Evolutionary conservation across 2,329 filamentous ascomycete genomes (phyloP).

Genomic region (Scedosporium apiospermum): DNA sequence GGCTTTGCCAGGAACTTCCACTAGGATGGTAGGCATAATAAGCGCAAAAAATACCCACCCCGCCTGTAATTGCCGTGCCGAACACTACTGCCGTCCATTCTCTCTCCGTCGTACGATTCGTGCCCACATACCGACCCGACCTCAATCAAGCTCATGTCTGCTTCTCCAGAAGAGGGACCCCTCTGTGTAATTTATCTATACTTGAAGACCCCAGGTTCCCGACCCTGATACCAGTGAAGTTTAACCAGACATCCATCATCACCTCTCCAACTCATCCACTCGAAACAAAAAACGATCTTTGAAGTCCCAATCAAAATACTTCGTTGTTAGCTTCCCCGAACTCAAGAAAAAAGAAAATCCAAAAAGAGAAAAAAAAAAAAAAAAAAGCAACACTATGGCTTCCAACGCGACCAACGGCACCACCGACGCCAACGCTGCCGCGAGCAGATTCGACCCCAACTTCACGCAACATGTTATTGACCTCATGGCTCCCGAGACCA

Average conservation of each 20-base stretch:
- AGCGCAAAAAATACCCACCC: no score
- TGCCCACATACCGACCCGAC: background rate
- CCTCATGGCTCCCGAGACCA: conserved; percentile 60
- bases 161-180: background rate
- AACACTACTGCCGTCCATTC: background rate
- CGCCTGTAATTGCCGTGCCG: background rate
- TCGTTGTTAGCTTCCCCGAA: background rate
- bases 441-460: conserved; percentile 56
- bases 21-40: no score
- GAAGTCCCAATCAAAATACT: background rate
- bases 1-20: no score
- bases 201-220: no score
- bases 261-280: no score
- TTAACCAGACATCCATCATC: no score
- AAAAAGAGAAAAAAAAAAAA: background rate
- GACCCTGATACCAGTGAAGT: no score
- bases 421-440: conserved; percentile 17
- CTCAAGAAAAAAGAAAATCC: background rate
- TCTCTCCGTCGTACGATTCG: background rate
- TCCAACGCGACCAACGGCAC: conserved; percentile 15
- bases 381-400: background rate
- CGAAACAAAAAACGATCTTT: no score
- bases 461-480: conserved; percentile 69
- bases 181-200: background rate
- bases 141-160: background rate